Evolutionary conservation across 805 yeast genomes (phyloP).

Genomic region (Phaffomyces thermotolerans): DNA sequence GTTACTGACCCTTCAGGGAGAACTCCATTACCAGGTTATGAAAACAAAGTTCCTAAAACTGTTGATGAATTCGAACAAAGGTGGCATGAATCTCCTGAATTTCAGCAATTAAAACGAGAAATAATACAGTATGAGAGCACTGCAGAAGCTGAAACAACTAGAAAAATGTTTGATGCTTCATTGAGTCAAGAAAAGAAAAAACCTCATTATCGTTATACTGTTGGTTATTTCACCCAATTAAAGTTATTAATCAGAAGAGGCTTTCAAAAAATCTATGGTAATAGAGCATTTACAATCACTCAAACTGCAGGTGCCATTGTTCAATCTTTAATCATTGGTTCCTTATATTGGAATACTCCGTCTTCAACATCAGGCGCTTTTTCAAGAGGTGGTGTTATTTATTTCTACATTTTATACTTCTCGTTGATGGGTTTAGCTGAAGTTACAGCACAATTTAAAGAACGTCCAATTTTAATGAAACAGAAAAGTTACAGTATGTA

Average conservation of each 20-base stretch:
- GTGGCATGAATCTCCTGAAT: conserved; percentile 48
- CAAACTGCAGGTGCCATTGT: conserved; percentile 29
- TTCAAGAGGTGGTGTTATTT: conserved; percentile 56
- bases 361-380: conserved; percentile 48
- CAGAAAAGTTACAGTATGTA: conserved; percentile 68
- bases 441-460: conserved; percentile 36
- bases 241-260: conserved; percentile 42
- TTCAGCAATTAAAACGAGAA: conserved; percentile 31
- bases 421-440: conserved; percentile 44
- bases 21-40: conserved; percentile 39
- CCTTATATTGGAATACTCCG: conserved; percentile 50
- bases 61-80: conserved; percentile 53
- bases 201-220: conserved; percentile 23
- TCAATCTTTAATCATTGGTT: conserved; percentile 58
- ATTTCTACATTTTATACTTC: conserved; percentile 50
- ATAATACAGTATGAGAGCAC: conserved; percentile 36
- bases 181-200: conserved; percentile 25
- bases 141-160: conserved; percentile 26
- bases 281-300: conserved; percentile 39
- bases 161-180: conserved; percentile 25
- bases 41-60: conserved; percentile 47
- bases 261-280: conserved; percentile 49
- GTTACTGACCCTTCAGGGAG: conserved; percentile 67
- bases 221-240: conserved; percentile 38
- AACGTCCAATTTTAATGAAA: conserved; percentile 57